Evolutionary conservation across 2,329 filamentous ascomycete species (phyloP).

Genomic region (Claviceps maximensis): DNA sequence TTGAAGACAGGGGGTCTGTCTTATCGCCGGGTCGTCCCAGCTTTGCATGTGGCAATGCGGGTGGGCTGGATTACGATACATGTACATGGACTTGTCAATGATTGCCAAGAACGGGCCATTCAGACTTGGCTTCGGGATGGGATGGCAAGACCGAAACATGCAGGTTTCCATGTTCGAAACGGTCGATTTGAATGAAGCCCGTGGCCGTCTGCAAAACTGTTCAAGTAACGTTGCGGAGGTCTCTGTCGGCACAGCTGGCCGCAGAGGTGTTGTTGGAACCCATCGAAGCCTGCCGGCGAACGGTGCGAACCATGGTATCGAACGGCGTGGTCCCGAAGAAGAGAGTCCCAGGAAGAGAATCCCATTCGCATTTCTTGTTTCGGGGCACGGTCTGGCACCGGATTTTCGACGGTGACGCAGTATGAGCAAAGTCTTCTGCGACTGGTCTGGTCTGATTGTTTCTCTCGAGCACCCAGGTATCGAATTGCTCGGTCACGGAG

Average conservation of each 20-base stretch:
- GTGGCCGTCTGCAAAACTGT: slow-evolving; percentile 27
- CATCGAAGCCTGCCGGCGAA: slow-evolving; percentile 36
- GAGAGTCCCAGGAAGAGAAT: too few relatives aligned
- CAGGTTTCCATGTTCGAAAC: slow-evolving; percentile 56
- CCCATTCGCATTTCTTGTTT: slow-evolving; percentile 58
- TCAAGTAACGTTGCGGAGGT: slow-evolving; percentile 34
- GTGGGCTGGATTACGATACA: too few relatives aligned
- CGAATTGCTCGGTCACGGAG: slow-evolving; percentile 55
- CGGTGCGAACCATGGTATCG: slow-evolving; percentile 18
- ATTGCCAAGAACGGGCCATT: too few relatives aligned
- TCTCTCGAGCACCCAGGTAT: slow-evolving; percentile 42
- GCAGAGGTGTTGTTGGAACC: slow-evolving; percentile 37
- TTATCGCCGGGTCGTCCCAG: too few relatives aligned
- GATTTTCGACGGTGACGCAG: slow-evolving; percentile 58
- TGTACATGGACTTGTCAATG: too few relatives aligned
- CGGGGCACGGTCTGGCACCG: slow-evolving; percentile 52
- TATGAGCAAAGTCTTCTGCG: slow-evolving; percentile 64
- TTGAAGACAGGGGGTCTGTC: too few relatives aligned
- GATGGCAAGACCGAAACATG: slow-evolving; percentile 10
- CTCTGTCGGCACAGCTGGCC: slow-evolving; percentile 46
- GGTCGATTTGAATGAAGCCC: slow-evolving; percentile 60
- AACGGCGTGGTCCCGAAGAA: slow-evolving; percentile 16
- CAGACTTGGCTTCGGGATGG: slow-evolving; percentile 13
- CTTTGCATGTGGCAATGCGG: slow-evolving; percentile 70
- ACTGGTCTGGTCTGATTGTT: too few relatives aligned